phyloP scores from a whole-genome alignment of 108 stramenopile genomes.

The Cylindrotheca closterium region DNA sequence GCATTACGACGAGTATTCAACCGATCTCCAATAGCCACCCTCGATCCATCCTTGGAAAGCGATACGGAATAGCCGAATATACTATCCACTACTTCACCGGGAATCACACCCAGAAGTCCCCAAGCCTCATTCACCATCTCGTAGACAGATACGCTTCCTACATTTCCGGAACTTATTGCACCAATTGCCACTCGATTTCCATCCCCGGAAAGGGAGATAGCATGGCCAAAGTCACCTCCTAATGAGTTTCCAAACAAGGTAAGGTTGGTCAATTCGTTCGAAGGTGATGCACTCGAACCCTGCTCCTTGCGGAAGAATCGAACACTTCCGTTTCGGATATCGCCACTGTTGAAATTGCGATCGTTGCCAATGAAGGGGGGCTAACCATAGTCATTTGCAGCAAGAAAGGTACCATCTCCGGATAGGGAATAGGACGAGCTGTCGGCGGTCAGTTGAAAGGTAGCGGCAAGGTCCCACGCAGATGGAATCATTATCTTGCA shows the following conservation, averaged over 20 bases:
- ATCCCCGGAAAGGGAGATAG: constrained; percentile 19
- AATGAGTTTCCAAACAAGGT: background rate
- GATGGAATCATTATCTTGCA: background rate
- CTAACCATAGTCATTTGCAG: no score
- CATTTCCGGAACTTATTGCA: constrained; percentile 6
- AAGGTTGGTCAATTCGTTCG: background rate
- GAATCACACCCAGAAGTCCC: constrained; percentile 10
- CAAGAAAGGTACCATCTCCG: background rate
- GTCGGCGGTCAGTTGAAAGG: no score
- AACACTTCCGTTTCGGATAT: background rate
- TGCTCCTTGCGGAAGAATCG: background rate
- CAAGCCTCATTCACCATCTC: constrained; percentile 18
- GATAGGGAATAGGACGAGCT: background rate
- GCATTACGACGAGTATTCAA: constrained; percentile 15
- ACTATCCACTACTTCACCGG: constrained; percentile 17
- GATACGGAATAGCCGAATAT: constrained; percentile 45
- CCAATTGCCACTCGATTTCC: constrained; percentile 30
- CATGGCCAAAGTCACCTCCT: background rate
- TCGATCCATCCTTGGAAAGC: constrained; percentile 25
- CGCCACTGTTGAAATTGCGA: background rate
- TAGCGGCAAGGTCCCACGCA: background rate
- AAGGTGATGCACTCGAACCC: background rate
- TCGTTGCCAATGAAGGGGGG: no score
- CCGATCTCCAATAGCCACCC: constrained; percentile 34
- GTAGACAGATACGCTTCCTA: constrained; percentile 25